phyloP scores from a whole-genome alignment of 257 asterid species.

The Solanum arcanum region DNA sequence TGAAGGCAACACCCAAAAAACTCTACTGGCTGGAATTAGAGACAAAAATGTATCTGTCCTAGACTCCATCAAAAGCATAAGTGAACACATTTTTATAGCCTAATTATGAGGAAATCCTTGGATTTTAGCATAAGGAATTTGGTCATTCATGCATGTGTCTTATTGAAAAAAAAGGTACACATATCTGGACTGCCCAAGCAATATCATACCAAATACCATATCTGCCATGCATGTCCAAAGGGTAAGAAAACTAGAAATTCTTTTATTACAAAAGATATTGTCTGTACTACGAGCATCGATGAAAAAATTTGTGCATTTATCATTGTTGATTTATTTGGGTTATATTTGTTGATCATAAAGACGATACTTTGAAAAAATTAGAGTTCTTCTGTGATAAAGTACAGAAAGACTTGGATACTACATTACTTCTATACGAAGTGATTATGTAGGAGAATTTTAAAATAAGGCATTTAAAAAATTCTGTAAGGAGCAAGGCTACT shows the following conservation, averaged over 20 bases:
- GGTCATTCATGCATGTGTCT: background rate
- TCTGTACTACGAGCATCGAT: background rate
- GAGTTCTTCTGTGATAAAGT: background rate
- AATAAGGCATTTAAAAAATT: no score
- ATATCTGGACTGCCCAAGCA: background rate
- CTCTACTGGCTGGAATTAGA: no score
- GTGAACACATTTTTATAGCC: no score
- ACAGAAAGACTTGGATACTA: background rate
- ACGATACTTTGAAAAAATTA: no score
- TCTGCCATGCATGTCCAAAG: background rate
- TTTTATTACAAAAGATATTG: background rate
- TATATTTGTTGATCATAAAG: background rate
- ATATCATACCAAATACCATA: background rate
- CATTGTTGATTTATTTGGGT: background rate
- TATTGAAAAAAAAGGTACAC: background rate
- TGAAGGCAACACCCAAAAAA: no score
- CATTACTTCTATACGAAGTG: background rate
- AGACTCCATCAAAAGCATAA: no score
- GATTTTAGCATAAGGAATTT: background rate
- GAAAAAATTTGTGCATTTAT: background rate
- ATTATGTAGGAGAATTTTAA: background rate
- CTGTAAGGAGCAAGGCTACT: background rate
- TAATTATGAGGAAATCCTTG: background rate
- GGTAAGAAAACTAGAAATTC: background rate
- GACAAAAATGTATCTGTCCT: no score